phyloP scores from a whole-genome alignment of 495 filamentous ascomycete genomes.

The Achaetomiella virescens region DNA sequence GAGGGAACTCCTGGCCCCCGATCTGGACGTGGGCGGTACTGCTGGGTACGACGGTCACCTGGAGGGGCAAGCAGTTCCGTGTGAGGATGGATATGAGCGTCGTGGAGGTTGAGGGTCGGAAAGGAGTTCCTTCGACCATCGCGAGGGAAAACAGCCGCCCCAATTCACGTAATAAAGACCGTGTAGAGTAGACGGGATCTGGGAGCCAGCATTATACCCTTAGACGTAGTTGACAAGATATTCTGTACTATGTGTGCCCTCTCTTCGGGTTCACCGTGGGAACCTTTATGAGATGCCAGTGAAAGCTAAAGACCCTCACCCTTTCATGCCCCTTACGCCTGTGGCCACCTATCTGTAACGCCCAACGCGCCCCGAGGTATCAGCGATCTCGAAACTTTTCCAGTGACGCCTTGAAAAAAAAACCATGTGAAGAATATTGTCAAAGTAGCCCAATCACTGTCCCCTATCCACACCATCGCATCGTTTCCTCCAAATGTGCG shows the following conservation, averaged over 20 bases:
- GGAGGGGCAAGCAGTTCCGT: conserved; percentile 77
- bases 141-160: conserved; percentile 5
- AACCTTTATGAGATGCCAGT: too few species aligned
- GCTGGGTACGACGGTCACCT: conserved; percentile 75
- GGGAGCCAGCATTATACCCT: conserved; percentile 6
- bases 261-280: too few species aligned
- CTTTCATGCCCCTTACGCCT: too few species aligned
- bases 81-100: conserved; percentile 84
- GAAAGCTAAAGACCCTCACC: too few species aligned
- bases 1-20: conserved; percentile 70
- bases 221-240: conserved; percentile 7
- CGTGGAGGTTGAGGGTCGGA: conserved; percentile 30
- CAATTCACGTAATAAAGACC: conserved; percentile 24
- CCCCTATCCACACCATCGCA: background rate
- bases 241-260: background rate
- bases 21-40: conserved; percentile 85
- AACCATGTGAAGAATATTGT: background rate
- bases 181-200: conserved; percentile 21
- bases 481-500: too few species aligned
- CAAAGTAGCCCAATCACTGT: background rate
- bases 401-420: background rate
- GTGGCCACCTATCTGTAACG: too few species aligned
- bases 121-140: background rate
- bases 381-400: background rate
- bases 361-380: background rate